Evolutionary conservation across 192 early-diverging fungal genomes (phyloP).

Genomic region (Coemansia sp.): DNA sequence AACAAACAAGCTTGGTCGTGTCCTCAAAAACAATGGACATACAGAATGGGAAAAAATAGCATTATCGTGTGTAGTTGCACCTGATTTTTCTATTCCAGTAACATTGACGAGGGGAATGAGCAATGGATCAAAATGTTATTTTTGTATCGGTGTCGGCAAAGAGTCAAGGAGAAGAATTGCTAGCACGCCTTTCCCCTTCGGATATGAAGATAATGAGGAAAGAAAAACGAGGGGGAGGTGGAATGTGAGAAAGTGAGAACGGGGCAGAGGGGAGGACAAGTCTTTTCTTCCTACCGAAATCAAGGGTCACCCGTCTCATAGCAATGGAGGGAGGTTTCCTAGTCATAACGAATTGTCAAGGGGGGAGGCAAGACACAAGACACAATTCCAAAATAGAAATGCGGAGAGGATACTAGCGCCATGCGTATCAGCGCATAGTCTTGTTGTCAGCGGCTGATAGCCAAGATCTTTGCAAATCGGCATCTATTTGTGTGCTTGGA

Average conservation of each 20-base stretch:
- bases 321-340: background rate
- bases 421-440: background rate
- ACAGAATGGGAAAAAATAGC: background rate
- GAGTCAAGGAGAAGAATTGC: background rate
- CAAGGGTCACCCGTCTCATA: conserved; percentile 10
- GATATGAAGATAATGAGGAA: too few species aligned
- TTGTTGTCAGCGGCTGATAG: conserved; percentile 1
- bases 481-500: background rate
- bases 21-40: background rate
- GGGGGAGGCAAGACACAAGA: background rate
- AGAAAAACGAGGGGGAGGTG: background rate
- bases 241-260: background rate
- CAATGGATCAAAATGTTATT: background rate
- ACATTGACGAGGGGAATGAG: background rate
- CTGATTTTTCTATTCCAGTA: background rate
- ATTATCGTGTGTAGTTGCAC: background rate
- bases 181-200: background rate
- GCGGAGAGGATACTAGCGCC: conserved; percentile 2
- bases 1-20: background rate
- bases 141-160: conserved; percentile 1
- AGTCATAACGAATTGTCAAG: background rate
- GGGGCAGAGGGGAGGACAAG: background rate
- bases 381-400: conserved; percentile 4
- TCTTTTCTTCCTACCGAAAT: conserved; percentile 4
- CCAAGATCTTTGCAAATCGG: conserved; percentile 1